These are phyloP conservation scores for Debaryomyces subglobosus DNA, from an alignment of 1,139 yeast genomes.

Conservation along the genomic window DNA sequence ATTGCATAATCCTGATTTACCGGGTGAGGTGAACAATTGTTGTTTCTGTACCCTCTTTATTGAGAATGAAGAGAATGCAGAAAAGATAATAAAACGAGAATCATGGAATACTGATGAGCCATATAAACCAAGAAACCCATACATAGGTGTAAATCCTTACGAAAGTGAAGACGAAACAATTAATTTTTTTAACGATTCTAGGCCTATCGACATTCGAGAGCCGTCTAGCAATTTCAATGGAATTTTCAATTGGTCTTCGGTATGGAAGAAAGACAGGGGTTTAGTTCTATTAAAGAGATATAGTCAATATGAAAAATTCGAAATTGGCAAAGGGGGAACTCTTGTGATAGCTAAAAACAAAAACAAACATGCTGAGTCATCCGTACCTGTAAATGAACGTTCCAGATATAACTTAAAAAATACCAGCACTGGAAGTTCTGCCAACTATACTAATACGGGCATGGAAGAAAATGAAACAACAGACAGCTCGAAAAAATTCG, in stretches of 20 bases:
- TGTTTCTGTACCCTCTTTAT: slow-evolving; percentile 2
- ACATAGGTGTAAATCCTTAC: slow-evolving; percentile 14
- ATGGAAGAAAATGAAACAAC: neutral
- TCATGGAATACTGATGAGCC: neutral
- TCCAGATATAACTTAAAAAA: neutral
- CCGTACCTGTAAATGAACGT: neutral
- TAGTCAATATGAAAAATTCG: neutral
- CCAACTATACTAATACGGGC: neutral
- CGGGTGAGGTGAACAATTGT: slow-evolving; percentile 6
- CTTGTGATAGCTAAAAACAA: neutral
- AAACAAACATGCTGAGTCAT: neutral
- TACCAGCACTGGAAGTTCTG: neutral
- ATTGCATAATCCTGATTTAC: slow-evolving; percentile 12
- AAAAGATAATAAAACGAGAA: neutral
- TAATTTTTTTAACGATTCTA: slow-evolving; percentile 29
- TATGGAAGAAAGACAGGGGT: slow-evolving; percentile 20
- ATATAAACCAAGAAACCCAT: neutral
- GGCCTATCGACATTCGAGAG: slow-evolving; percentile 22
- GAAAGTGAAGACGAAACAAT: slow-evolving; percentile 16
- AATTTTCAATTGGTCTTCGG: slow-evolving; percentile 33
- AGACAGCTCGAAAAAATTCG: neutral
- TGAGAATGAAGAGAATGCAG: neutral
- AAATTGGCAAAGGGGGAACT: neutral
- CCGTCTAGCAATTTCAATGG: slow-evolving; percentile 27
- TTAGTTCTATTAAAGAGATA: neutral